Conservation (phyloP, 2,329 filamentous ascomycete genomes). For the Clathrospora elynae region DNA sequence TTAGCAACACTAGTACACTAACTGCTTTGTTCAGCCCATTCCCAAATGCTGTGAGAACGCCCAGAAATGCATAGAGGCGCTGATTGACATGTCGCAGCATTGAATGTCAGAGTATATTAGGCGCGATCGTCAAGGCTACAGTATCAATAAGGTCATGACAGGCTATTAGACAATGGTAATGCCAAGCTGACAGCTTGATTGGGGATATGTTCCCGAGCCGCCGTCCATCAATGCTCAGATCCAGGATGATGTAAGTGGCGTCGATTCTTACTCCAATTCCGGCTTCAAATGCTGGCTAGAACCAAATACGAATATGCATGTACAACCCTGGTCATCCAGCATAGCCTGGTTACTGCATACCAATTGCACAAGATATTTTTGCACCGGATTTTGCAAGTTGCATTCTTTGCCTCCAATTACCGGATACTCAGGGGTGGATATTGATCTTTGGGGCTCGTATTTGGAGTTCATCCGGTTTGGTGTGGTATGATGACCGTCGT, state of each 20-base stretch:
- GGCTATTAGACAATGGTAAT: slow-evolving; percentile 2
- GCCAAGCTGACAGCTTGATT: slow-evolving; percentile 21
- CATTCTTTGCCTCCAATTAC: slow-evolving; percentile 14
- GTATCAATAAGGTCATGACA: slow-evolving; percentile 20
- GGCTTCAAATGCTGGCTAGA: slow-evolving; percentile 30
- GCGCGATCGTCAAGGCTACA: slow-evolving; percentile 21
- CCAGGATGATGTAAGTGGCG: slow-evolving; percentile 30
- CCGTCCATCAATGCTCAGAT: slow-evolving; percentile 18
- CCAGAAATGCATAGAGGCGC: not conserved
- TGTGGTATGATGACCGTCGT: slow-evolving; percentile 16
- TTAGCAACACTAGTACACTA: not conserved
- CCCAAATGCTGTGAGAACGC: slow-evolving; percentile 3
- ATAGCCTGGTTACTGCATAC: slow-evolving; percentile 12
- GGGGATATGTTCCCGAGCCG: slow-evolving; percentile 26
- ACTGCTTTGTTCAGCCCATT: not conserved
- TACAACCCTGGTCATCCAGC: slow-evolving; percentile 21
- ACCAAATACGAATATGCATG: slow-evolving; percentile 29
- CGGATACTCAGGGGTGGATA: slow-evolving; percentile 9
- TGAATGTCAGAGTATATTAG: slow-evolving; percentile 15
- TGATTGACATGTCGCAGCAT: slow-evolving; percentile 13
- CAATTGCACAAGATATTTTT: slow-evolving; percentile 13
- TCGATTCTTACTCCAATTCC: slow-evolving; percentile 26
- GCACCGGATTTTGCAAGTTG: slow-evolving; percentile 17
- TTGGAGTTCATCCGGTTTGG: slow-evolving; percentile 13
- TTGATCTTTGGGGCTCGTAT: slow-evolving; percentile 13